These are phyloP conservation scores for Castanospermum australe DNA, from an alignment of 306 rosid genomes.

Conservation along the genomic window DNA sequence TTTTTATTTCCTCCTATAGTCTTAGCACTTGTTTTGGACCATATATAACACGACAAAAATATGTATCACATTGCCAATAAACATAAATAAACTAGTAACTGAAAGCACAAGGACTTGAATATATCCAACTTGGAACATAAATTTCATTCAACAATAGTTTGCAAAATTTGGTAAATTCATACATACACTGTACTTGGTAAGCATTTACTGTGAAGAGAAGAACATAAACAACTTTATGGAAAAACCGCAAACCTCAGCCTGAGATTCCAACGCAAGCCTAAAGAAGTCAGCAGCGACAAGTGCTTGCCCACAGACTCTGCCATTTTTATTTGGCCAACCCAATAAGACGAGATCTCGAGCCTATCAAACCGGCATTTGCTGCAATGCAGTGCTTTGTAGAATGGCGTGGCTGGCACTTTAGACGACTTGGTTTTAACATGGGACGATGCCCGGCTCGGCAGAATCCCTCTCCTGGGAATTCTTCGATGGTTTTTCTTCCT, in stretches of 20 bases:
- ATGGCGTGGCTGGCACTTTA: slow-evolving; percentile 20
- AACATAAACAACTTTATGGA: not conserved
- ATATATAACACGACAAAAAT: not conserved
- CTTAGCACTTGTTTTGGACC: not conserved
- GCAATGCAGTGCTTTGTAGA: slow-evolving; percentile 29
- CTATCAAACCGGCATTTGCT: slow-evolving; percentile 43
- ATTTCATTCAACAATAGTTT: not conserved
- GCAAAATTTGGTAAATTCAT: not conserved
- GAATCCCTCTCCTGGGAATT: not conserved
- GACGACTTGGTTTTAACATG: not conserved
- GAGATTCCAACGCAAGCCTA: slow-evolving; percentile 32
- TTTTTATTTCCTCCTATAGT: too few species aligned
- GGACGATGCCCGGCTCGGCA: not conserved
- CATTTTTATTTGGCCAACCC: slow-evolving; percentile 34
- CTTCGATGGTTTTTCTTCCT: not conserved
- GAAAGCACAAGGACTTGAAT: not conserved
- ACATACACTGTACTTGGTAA: too few species aligned
- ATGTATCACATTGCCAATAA: not conserved
- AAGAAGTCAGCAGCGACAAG: slow-evolving; percentile 25
- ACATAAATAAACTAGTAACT: too few species aligned
- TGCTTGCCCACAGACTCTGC: slow-evolving; percentile 39
- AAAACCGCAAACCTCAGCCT: slow-evolving; percentile 24
- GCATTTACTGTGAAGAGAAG: not conserved
- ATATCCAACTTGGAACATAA: not conserved
- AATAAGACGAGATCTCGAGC: slow-evolving; percentile 29